Percentiles rank a stretch among this genome's conserved stretches.
phyloP scores from a whole-genome alignment of 352 stramenopile genomes.

The Thalassiosira mediterranea region DNA sequence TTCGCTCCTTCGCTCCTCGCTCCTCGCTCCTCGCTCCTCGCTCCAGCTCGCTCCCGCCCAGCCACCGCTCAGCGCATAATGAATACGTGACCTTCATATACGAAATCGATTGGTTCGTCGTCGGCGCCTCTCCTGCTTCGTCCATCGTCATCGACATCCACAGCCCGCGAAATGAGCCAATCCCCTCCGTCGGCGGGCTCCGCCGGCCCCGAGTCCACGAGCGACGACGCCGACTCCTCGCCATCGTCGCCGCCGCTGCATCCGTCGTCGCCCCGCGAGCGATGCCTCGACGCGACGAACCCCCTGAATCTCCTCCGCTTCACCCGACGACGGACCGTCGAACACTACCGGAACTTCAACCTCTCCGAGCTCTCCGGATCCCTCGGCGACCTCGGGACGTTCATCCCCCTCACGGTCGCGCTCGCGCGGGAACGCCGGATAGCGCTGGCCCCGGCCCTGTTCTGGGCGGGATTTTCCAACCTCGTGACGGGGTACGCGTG shows the following conservation, averaged over 20 bases:
- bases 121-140: background rate
- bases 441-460: slow-evolving; percentile 89
- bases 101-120: background rate
- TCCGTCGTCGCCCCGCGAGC: background rate
- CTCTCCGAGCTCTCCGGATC: slow-evolving; percentile 88
- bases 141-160: background rate
- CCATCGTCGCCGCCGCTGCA: background rate
- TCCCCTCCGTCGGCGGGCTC: no score
- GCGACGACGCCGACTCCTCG: background rate
- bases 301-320: slow-evolving; percentile 10
- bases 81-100: no score
- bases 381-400: slow-evolving; percentile 92
- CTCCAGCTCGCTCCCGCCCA: no score
- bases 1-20: no score
- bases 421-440: slow-evolving; percentile 88
- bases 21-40: no score
- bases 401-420: slow-evolving; percentile 92
- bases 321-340: background rate
- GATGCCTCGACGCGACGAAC: background rate
- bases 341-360: slow-evolving; percentile 77
- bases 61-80: background rate
- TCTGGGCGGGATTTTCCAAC: slow-evolving; percentile 90
- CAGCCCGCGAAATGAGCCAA: background rate
- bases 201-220: background rate
- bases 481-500: slow-evolving; percentile 87